Base-by-base conservation (phyloP, 2,329 filamentous ascomycete genomes). In the Berkeleyomyces rouxiae region DNA sequence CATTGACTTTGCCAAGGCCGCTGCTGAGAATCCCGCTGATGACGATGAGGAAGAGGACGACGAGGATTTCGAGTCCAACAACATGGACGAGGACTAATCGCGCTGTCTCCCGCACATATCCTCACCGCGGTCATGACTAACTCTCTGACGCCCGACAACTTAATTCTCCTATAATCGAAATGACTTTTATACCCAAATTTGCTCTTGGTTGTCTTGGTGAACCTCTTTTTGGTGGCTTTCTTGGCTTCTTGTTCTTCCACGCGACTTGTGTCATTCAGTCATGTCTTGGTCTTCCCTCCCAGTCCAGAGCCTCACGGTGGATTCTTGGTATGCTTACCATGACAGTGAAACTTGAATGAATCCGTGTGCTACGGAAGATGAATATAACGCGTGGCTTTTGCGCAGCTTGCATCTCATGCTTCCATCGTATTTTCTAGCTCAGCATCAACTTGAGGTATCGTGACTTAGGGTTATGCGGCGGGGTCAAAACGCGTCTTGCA, bases 1-100 rank as follows among this genome's bases (percentile, higher is more conserved):
- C 71, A 96, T 97, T 72, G 89, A 97, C 79, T 97, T 89, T 76
- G 87, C 87, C 70, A 90, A 95, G 78, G 91, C 91, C 23, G 90
- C 89, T 36, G 80, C 87, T 74, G 84, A 95, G 74, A 82, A 87
- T 69, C 83, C 82, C 57, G 82, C 79, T 67, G 82, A 84, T n/a
- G 85, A 88, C 6, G 87, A 91, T 4, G 87, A 89, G 11, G 85
- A 92, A 39, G 89, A 90, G 53, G 87, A 93, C 0, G 87, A 87
- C 55, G 85, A 88, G 65, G 83, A 79, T 69, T 86, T 86, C 71
- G 77, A 85, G 70, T 82, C 82, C 65, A 86, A 88, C 67, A 82
- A 84, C 75, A 90, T 90, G 86, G 80, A 85, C 70, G 82, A 86
- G 70, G 74, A 75, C 67, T 76, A 73, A 67, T 33, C 39, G 7